Conservation (phyloP, 1,284 basidiomycete species). For the Ustilago esculenta region DNA sequence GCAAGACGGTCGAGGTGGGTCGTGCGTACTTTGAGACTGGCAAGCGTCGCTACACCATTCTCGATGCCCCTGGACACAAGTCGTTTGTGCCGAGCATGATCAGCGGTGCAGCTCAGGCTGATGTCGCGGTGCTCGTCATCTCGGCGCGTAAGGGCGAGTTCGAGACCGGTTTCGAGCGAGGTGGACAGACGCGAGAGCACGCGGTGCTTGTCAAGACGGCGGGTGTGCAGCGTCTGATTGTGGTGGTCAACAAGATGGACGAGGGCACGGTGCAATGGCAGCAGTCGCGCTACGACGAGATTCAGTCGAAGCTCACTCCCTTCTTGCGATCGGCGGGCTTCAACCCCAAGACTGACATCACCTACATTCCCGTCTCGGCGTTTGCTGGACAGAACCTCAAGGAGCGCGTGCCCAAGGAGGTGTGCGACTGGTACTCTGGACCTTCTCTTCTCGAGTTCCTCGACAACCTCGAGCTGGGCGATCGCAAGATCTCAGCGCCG, state of each 20-base stretch:
- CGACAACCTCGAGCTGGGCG: conserved; percentile 60
- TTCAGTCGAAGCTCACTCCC: conserved; percentile 61
- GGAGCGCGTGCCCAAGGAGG: conserved; percentile 56
- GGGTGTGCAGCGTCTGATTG: conserved; percentile 65
- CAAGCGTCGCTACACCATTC: conserved; percentile 65
- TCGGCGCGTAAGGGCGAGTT: conserved; percentile 65
- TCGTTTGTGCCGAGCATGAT: conserved; percentile 66
- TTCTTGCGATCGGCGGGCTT: conserved; percentile 63
- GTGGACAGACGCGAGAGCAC: conserved; percentile 67
- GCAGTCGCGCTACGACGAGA: conserved; percentile 64
- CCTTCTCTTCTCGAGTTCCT: conserved; percentile 59
- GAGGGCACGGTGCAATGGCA: conserved; percentile 65
- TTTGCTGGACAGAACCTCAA: conserved; percentile 66
- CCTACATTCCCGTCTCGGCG: conserved; percentile 65
- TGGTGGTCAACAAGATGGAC: conserved; percentile 68
- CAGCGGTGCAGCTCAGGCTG: conserved; percentile 66
- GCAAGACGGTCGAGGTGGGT: conserved; percentile 67
- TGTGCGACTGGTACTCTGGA: conserved; percentile 63
- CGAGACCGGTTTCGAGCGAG: conserved; percentile 66
- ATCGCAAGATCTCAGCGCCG: conserved; percentile 63
- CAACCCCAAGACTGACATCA: conserved; percentile 66
- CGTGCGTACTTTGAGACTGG: conserved; percentile 66
- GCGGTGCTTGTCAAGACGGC: conserved; percentile 67
- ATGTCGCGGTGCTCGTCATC: conserved; percentile 66
- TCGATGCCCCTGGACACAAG: conserved; percentile 67